A percentile compares a stretch with the other conserved stretches of the same genome.
Evolutionary conservation across 139 green algal genomes (phyloP).

Genomic region (Edaphochlamys debaryana): DNA sequence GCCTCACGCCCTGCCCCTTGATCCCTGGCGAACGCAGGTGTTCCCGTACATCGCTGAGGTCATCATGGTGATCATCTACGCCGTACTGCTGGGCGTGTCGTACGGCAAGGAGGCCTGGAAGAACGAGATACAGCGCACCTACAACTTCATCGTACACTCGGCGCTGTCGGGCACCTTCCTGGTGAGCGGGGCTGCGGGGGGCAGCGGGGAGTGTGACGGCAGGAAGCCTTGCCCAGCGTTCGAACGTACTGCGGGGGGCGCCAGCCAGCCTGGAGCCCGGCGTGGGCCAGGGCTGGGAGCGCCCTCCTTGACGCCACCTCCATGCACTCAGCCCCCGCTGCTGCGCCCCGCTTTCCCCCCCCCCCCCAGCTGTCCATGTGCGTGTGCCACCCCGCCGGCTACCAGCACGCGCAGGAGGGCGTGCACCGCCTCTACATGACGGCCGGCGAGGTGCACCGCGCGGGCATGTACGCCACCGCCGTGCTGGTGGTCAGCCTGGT

Average conservation of each 20-base stretch:
- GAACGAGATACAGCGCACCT: constrained; percentile 13
- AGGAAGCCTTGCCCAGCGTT: no score
- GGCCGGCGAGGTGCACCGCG: neutral
- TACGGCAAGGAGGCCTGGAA: neutral
- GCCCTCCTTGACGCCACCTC: no score
- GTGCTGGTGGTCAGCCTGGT: constrained; percentile 1
- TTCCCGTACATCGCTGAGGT: constrained; percentile 35
- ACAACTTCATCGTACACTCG: constrained; percentile 31
- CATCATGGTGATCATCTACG: constrained; percentile 15
- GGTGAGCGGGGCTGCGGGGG: constrained; percentile 1
- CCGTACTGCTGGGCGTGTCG: constrained; percentile 25
- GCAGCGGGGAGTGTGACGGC: no score
- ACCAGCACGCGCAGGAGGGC: constrained; percentile 23
- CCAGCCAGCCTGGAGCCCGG: no score
- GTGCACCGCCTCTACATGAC: constrained; percentile 30
- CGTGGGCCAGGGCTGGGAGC: no score
- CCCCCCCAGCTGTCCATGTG: constrained; percentile 25
- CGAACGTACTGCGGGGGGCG: no score
- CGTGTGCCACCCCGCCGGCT: constrained; percentile 22
- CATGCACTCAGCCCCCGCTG: neutral
- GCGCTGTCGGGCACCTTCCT: constrained; percentile 28
- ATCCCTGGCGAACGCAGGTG: constrained; percentile 19
- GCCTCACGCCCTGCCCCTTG: no score
- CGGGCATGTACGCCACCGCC: constrained; percentile 29
- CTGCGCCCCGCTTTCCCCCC: no score